Evolutionary conservation across 2,329 filamentous ascomycete species (phyloP).

Genomic region (Colletotrichum spaethianum): DNA sequence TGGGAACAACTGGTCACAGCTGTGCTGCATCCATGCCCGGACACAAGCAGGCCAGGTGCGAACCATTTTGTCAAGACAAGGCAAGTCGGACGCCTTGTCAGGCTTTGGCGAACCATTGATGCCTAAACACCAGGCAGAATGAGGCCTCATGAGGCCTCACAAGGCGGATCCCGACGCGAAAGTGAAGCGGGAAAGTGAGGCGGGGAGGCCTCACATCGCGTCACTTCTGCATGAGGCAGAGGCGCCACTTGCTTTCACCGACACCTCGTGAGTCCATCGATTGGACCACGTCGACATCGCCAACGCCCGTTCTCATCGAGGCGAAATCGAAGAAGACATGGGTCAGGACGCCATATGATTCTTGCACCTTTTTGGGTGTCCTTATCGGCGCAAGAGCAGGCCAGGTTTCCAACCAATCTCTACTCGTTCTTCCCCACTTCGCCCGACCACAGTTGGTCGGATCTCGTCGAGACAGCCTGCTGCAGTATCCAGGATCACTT

Average conservation of each 20-base stretch:
- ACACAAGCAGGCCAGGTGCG: not conserved
- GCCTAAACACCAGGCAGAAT: not conserved
- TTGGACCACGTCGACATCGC: not conserved
- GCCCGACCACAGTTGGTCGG: not conserved
- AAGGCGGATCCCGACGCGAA: not conserved
- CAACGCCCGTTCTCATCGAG: not conserved
- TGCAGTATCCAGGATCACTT: not conserved
- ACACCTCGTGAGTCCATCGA: not conserved
- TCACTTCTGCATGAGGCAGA: slow-evolving; percentile 2
- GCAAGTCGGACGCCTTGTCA: not conserved
- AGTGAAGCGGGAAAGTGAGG: not conserved
- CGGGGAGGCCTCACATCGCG: not conserved
- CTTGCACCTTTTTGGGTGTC: not conserved
- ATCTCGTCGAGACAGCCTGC: not conserved
- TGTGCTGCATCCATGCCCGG: not conserved
- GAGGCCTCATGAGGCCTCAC: not conserved
- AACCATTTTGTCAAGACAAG: not conserved
- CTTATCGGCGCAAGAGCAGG: not conserved
- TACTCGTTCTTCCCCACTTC: not conserved
- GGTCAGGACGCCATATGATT: not conserved
- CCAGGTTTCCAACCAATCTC: not conserved
- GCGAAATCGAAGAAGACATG: not conserved
- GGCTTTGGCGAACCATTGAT: not conserved
- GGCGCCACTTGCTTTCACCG: not conserved
- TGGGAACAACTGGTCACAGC: not conserved